Evolutionary conservation across 108 stramenopile genomes (phyloP).

Genomic region (Nitzschia putrida): DNA sequence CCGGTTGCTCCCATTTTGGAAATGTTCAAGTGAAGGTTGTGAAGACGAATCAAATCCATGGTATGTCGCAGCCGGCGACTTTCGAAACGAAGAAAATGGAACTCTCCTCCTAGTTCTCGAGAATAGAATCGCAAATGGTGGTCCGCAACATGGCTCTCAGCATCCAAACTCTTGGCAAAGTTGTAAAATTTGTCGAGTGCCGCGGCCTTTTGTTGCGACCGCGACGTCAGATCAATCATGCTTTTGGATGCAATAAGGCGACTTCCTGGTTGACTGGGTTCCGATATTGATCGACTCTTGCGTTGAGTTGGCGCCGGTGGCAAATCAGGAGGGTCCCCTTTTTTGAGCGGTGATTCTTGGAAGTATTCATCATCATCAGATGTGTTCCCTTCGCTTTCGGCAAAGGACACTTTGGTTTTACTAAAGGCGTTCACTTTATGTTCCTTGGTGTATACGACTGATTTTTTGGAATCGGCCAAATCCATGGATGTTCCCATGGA

Average conservation of each 20-base stretch:
- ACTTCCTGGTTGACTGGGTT: neutral
- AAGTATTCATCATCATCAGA: conserved; percentile 9
- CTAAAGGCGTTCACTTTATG: neutral
- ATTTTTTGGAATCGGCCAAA: conserved; percentile 58
- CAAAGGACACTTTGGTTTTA: conserved; percentile 26
- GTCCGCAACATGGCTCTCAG: conserved; percentile 85
- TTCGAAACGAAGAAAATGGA: conserved; percentile 98
- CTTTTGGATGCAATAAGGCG: conserved; percentile 49
- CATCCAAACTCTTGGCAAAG: conserved; percentile 75
- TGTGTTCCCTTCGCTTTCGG: neutral
- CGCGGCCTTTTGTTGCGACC: conserved; percentile 57
- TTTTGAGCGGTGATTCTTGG: neutral
- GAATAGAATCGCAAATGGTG: conserved; percentile 86
- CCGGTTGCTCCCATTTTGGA: conserved; percentile 87
- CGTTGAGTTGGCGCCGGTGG: neutral
- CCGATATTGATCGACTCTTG: neutral
- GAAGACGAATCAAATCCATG: conserved; percentile 84
- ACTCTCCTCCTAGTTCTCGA: conserved; percentile 83
- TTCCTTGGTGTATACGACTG: neutral
- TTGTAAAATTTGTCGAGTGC: conserved; percentile 83
- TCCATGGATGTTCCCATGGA: conserved; percentile 38
- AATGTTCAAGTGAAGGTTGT: conserved; percentile 80
- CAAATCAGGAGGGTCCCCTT: neutral
- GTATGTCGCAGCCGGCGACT: conserved; percentile 90
- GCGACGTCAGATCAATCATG: conserved; percentile 64